Base-by-base conservation (phyloP, 495 filamentous ascomycete species). In the Clavariopsis aquatica region DNA sequence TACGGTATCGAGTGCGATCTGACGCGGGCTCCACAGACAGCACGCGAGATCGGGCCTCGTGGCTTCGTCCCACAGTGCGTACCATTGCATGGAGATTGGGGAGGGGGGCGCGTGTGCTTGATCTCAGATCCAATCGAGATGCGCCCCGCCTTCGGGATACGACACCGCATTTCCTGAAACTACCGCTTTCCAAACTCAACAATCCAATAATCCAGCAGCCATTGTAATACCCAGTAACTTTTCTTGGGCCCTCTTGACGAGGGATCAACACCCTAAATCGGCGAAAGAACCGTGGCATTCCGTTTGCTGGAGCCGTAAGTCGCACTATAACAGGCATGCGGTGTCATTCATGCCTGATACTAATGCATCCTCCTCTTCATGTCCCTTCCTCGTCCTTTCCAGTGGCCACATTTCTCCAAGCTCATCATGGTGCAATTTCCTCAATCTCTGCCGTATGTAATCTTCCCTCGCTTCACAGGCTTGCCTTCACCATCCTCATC, bases 401-500 rank as follows among this genome's bases (percentile, higher is more conserved):
- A 8, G 38, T 43, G 2, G 15, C 38, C 15, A 17, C 38, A 43
- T n/a, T n/a, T 43, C 38, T 43, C 15, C 38, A 2, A 43, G 8
- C n/a, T 43, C 38, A n/a, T 10, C 9, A 9, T 17, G 15, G n/a
- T 8, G 15, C 38, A 6, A 17, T 17, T n/a, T 17, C 12, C 52
- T 56, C 52, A 56, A 23, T 56, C 63, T 46, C 63, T 57, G 26
- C 70, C 75, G 60, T 78, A 78, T 19, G 69, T 73, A 56, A 78
- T 78, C 60, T 78, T 78, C 10, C 73, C 71, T 38, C 76, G 58
- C 66, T 78, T 78, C 36, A 60, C 28, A 12, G 72, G 61, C 66
- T 76, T 78, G 10, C 63, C 66, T 34, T 78, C 76, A 1, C 57
- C 41, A 47, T 77, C 75, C 13, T 78, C 75, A 7, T 76, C 76